Evolutionary conservation across 2,329 filamentous ascomycete genomes (phyloP), one percentile per base, ranked within the genome.

Genomic region (Aquanectria penicillioides): DNA sequence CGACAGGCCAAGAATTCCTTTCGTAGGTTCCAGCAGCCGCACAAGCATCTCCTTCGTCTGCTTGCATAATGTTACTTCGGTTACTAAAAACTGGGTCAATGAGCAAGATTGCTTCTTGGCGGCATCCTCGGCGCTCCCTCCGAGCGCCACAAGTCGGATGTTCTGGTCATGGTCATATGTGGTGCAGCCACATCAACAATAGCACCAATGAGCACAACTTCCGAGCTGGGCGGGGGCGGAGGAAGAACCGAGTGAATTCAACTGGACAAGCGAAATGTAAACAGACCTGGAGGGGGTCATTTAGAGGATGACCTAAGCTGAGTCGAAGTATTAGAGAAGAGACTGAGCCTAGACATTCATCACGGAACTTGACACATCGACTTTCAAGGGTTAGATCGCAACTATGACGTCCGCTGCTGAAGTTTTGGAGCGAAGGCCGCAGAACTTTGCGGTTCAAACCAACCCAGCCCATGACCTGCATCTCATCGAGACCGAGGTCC

Each of bases 371-470:
- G 10, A 6, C 8, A 10, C 8, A 47, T 23, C 43, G 25, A n/a
- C 18, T 13, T 4, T 31, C 13, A 47, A 23, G 1, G 15, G 11
- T 22, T 4, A 12, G 8, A 3, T 33, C 15, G 29, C 12, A 12
- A 25, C 20, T 34, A 48, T 48, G 29, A 6, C 28, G 12, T 34
- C 44, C 12, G 29, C 17, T 20, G 26, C 44, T n/a, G 46, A 49
- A 7, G 23, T 49, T 11, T 20, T 49, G 15, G 13, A 37, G 11
- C 48, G 48, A 40, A 72, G 62, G 40, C 58, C 60, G 13, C 41
- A 52, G 37, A 91, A 90, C 74, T 87, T 90, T 66, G 88, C 88
- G 63, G 86, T 90, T 59, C 90, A 85, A 79, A 90, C 88, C 49
- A 89, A 90, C 75, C 87, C 87, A 11, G 81, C 81, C 17, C 87